Conservation (phyloP, 2,329 filamentous ascomycete species). For the Waltergamsia citrina region DNA sequence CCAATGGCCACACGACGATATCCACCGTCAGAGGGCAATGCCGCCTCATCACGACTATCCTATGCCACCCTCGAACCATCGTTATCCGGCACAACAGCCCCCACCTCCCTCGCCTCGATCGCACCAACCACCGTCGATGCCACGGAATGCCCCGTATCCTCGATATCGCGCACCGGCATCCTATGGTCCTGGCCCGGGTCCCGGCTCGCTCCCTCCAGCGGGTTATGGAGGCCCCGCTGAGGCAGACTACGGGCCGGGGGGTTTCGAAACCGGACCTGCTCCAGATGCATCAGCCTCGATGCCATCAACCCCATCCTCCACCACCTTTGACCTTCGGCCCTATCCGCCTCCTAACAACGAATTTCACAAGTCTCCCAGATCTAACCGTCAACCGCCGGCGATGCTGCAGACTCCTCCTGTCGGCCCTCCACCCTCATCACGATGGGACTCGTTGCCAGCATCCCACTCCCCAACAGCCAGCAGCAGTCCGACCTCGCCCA, state of each 20-base stretch:
- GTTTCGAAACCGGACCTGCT: background rate
- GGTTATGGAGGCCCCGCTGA: too few relatives aligned
- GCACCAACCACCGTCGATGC: background rate
- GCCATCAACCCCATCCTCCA: background rate
- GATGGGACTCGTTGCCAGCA: conserved; percentile 3
- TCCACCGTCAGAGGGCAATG: conserved; percentile 1
- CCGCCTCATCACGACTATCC: background rate
- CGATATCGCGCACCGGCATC: too few relatives aligned
- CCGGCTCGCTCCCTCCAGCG: too few relatives aligned
- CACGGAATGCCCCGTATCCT: background rate
- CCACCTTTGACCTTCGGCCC: background rate
- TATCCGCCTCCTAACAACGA: background rate
- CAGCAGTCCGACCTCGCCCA: conserved; percentile 2
- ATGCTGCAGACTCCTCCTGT: conserved; percentile 1
- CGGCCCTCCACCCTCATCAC: background rate
- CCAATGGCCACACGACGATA: conserved; percentile 1
- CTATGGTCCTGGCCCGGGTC: background rate
- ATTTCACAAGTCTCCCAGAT: background rate
- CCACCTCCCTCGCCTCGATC: background rate
- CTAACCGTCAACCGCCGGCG: background rate
- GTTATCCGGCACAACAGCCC: background rate
- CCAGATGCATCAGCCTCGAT: background rate
- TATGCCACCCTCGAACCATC: background rate
- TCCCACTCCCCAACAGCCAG: background rate
- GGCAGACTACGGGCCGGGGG: background rate